phyloP scores from a whole-genome alignment of 192 early-diverging fungal species.

The Coemansia sp. region DNA sequence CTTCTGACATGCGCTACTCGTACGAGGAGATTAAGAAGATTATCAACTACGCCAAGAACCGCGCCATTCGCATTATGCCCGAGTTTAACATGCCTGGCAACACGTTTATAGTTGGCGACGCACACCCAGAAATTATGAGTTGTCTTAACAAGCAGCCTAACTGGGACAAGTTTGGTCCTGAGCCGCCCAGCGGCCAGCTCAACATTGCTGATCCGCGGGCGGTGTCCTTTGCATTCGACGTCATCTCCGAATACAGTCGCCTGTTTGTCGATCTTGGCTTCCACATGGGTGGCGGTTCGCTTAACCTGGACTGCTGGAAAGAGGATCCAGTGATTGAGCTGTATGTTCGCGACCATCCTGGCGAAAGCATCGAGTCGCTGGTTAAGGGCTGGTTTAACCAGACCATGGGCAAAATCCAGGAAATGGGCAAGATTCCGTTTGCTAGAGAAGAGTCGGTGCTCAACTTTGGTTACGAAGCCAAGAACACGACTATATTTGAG shows the following conservation, averaged over 20 bases:
- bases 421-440: constrained; percentile 64
- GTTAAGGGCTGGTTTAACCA: constrained; percentile 35
- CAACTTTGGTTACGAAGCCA: constrained; percentile 56
- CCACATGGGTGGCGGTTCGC: constrained; percentile 74
- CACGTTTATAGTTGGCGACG: constrained; percentile 58
- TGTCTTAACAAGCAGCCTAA: constrained; percentile 64
- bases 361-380: constrained; percentile 46
- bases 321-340: constrained; percentile 52
- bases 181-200: constrained; percentile 83
- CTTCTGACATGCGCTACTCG: constrained; percentile 64
- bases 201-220: constrained; percentile 68
- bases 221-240: constrained; percentile 61
- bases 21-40: constrained; percentile 70
- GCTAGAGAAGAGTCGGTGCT: constrained; percentile 73
- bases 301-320: constrained; percentile 69
- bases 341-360: constrained; percentile 50
- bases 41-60: constrained; percentile 70
- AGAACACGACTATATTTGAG: constrained; percentile 64
- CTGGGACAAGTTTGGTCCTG: constrained; percentile 60
- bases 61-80: constrained; percentile 82
- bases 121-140: constrained; percentile 61
- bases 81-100: constrained; percentile 88
- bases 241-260: constrained; percentile 66
- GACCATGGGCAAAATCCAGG: constrained; percentile 52
- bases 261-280: constrained; percentile 70